These are phyloP conservation scores for Byssothecium circinans DNA, from an alignment of 2,329 filamentous ascomycete genomes.

Conservation along the genomic window DNA sequence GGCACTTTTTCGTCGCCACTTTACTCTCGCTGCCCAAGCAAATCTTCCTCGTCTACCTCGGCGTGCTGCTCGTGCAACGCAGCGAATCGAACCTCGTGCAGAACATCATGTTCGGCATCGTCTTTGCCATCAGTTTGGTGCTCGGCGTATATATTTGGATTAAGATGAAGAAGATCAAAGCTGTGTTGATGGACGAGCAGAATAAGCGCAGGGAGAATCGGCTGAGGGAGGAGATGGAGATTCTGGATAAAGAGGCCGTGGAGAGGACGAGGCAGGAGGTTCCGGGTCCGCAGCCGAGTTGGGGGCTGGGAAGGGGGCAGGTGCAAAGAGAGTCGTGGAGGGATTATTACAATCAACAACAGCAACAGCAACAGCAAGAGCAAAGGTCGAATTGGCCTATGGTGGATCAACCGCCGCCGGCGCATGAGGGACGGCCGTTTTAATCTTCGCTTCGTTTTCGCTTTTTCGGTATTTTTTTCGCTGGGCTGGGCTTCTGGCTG, in stretches of 20 bases:
- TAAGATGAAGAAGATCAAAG: conserved; percentile 39
- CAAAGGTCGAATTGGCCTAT: background rate
- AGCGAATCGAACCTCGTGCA: conserved; percentile 27
- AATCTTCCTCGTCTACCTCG: conserved; percentile 41
- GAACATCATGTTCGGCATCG: conserved; percentile 33
- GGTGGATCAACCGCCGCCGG: background rate
- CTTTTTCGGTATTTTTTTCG: background rate
- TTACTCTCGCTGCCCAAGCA: conserved; percentile 40
- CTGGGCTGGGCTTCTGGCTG: no score
- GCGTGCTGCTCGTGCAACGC: conserved; percentile 35
- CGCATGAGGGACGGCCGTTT: background rate
- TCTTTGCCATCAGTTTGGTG: conserved; percentile 33
- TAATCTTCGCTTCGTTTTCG: background rate
- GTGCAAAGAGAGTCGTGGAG: no score
- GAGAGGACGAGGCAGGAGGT: background rate
- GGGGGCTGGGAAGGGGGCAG: background rate
- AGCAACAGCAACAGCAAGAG: no score
- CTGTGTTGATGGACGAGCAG: conserved; percentile 37
- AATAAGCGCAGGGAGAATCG: conserved; percentile 23
- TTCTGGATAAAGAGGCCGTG: conserved; percentile 5
- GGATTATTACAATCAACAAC: no score
- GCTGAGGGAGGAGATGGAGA: conserved; percentile 6
- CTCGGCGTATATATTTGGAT: conserved; percentile 38
- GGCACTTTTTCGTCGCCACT: conserved; percentile 38
- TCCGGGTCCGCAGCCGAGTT: background rate